Percentiles rank a stretch among this genome's conserved stretches.
These are phyloP conservation scores for Plasmopara halstedii DNA, from an alignment of 352 stramenopile genomes.

Conservation along the genomic window DNA sequence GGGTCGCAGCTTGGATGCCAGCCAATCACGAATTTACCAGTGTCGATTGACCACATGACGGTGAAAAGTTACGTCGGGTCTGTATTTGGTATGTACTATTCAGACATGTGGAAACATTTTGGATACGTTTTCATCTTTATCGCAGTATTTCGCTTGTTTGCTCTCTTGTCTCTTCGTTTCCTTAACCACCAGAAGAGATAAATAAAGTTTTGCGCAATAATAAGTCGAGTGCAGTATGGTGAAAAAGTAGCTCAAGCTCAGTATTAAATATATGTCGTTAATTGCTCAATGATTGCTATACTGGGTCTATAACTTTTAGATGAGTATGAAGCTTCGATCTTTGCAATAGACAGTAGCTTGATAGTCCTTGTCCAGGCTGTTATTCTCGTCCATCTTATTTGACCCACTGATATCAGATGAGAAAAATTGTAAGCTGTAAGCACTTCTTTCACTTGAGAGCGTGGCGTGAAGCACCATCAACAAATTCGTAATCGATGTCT, in stretches of 20 bases:
- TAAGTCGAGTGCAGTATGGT: not conserved
- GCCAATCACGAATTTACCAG: constrained; percentile 8
- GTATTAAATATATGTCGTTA: not conserved
- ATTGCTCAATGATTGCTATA: too few relatives aligned
- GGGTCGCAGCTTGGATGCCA: constrained; percentile 13
- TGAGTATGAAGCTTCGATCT: too few relatives aligned
- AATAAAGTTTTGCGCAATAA: not conserved
- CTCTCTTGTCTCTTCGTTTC: constrained; percentile 26
- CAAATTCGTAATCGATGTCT: too few relatives aligned
- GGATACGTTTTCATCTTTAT: constrained; percentile 31
- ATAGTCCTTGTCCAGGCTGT: too few relatives aligned
- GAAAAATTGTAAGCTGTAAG: too few relatives aligned
- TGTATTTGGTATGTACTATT: constrained; percentile 19
- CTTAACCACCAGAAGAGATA: constrained; percentile 37
- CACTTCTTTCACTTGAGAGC: too few relatives aligned
- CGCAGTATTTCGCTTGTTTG: constrained; percentile 23
- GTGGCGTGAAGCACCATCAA: too few relatives aligned
- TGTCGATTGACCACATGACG: constrained; percentile 19
- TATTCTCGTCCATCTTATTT: too few relatives aligned
- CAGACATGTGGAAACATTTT: constrained; percentile 8
- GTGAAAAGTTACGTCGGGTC: constrained; percentile 30
- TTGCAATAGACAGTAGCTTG: too few relatives aligned
- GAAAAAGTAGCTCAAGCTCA: not conserved
- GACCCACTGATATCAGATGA: too few relatives aligned
- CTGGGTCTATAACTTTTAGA: too few relatives aligned